Conservation (phyloP, 2,329 filamentous ascomycete genomes). For the Cyphellophora attinorum region DNA sequence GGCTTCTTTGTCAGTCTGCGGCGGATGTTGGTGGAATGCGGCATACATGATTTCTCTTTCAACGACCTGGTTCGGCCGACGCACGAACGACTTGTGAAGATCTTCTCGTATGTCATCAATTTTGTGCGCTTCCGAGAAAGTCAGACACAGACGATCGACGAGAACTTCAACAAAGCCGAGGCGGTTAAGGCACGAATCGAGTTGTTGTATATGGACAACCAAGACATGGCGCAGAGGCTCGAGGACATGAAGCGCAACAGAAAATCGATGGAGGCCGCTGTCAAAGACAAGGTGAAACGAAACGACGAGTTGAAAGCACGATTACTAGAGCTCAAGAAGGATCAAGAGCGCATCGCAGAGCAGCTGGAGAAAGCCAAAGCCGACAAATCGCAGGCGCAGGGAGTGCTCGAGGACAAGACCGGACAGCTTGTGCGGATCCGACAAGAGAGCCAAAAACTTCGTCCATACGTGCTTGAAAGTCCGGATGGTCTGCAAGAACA, state of each 20-base stretch:
- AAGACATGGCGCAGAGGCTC: conserved; percentile 71
- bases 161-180: conserved; percentile 87
- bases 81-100: conserved; percentile 80
- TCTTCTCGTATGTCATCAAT: conserved; percentile 97
- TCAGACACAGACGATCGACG: conserved; percentile 79
- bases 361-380: conserved; percentile 74
- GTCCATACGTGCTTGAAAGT: conserved; percentile 85
- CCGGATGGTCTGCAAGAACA: conserved; percentile 73
- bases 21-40: conserved; percentile 71
- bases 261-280: conserved; percentile 68
- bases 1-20: conserved; percentile 84
- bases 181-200: conserved; percentile 81
- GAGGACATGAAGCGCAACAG: conserved; percentile 73
- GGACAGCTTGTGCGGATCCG: conserved; percentile 53
- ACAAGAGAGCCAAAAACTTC: conserved; percentile 79
- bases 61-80: conserved; percentile 85
- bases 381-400: conserved; percentile 68
- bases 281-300: conserved; percentile 72
- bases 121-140: conserved; percentile 95
- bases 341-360: conserved; percentile 73
- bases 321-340: conserved; percentile 68
- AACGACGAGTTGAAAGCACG: conserved; percentile 81
- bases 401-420: conserved; percentile 41
- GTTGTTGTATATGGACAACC: conserved; percentile 72
- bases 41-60: conserved; percentile 88